Evolutionary conservation across 768 basidiomycete genomes (phyloP), one percentile per base, ranked within the genome.

Genomic region (Calocybe indica): DNA sequence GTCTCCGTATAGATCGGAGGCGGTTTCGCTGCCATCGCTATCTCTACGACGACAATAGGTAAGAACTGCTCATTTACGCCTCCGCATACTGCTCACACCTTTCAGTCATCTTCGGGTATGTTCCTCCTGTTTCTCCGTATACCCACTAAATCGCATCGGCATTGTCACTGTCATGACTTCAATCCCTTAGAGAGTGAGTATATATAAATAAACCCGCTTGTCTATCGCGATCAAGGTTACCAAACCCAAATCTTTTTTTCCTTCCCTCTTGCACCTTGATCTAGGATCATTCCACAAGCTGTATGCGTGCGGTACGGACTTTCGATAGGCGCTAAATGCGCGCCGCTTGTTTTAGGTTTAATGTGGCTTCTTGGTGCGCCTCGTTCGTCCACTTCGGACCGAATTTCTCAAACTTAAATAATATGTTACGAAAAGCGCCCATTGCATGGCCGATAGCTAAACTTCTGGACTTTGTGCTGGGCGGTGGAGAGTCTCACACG

Each of bases 361-460:
- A 91, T 92, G 87, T 85, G 80, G 58, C 55, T 86, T 14, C 67
- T 77, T 30, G 63, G 74, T 72, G 47, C 29, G 62, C 56, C 29
- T 7, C 38, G n/a, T 35, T 13, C 29, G 6, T 8, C 65, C 79
- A 79, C 4, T 22, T 22, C 22, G 22, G 22, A 22, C 4, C 22
- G 22, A 22, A 22, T 11, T 35, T 31, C 28, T 15, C 46, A 5
- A 6, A 36, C 46, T 10, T 15, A 4, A 11, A 45, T 41, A 78
- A 79, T 13, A 83, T 76, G 51, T 64, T 37, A 31, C 40, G n/a
- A 10, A 22, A 11, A 85, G 82, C 85, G 7, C 91, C 91, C 5
- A 70, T 94, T 51, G 90, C 92, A 0, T 93, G 75, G 62, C 88
- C 88, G 3, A 84, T 83, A 46, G 86, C 87, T 30, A 84, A 83